Base-by-base conservation (phyloP, 163 green algal species). In the Prototheca wickerhamii region DNA sequence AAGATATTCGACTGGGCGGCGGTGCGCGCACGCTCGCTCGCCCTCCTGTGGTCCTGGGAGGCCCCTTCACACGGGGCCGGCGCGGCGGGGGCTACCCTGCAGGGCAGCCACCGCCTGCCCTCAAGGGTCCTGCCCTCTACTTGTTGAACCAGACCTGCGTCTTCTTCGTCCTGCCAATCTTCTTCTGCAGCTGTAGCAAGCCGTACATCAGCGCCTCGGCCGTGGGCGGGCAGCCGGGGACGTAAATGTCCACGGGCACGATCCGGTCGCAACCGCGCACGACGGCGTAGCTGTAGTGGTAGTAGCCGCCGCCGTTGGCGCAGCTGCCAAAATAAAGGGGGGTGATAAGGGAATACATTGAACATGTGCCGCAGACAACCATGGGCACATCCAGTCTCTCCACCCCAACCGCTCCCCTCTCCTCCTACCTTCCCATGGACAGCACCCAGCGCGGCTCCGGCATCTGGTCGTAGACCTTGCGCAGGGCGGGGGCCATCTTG, bases 401-500 rank as follows among this genome's bases (percentile, higher is more conserved):
- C 23, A n/a, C 50, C 50, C 50, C 50, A 33, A 43, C 53, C 53
- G 6, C 50, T 17, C 7, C 1, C 49, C 17, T 23, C 55, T 6
- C 31, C 4, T 10, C 55, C 26, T 31, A 66, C 42, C 33, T 57
- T 34, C 91, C 91, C 91, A 98, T 98, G 65, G 82, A 93, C 30
- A 98, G 78, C 17, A 98, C 91, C 91, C 91, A 98, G 43, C 91
- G 82, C 7, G 91, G 91, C 71, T 98, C 91, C 3, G 91, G 91
- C 91, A 97, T 97, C 79, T 97, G 92, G 71, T 97, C 90, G 67
- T 97, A 96, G 30, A 98, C 67, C 63, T 71, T 71, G 63, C 90
- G 86, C 69, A 98, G 76, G 23, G 91, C 92, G 0, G 92, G 92
- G 0, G 92, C 91, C 91, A 98, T 98, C 75, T 98, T 98, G 83